Base-by-base conservation (phyloP, 2,329 filamentous ascomycete genomes). In the Balansia obtecta region DNA sequence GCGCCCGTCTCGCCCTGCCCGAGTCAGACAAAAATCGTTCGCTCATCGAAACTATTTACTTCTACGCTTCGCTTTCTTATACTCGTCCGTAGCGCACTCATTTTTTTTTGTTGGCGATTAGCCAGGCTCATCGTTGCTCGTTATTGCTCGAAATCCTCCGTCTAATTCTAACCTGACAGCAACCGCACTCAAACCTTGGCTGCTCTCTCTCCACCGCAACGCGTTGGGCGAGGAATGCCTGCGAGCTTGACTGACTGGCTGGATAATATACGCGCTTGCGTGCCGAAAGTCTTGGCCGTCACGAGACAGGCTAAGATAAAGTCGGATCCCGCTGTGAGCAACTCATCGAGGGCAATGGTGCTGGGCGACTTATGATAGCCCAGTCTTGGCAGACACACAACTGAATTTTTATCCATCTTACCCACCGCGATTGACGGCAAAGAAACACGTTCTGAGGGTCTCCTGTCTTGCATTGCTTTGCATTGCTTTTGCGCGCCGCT, bases 221-320 rank as follows among this genome's bases (percentile, higher is more conserved):
- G 49, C 22, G 10, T 10, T 32, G 33, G 41, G 18, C 40, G 37
- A 46, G 43, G 38, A 50, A 46, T 50, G 41, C 41, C 18, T 38
- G 43, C 20, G 33, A 39, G 15, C 48, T 10, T n/a, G 18, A 32
- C 27, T 27, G 27, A 10, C 32, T 39, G 41, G 45, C 48, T 48
- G 46, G 43, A 48, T 46, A 34, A 45, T 50, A 42, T 48, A 46
- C 46, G 47, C 38, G 49, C 49, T 42, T 48, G 53, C 45, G 42
- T 46, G 46, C 43, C 46, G 46, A 46, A 52, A 56, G 57, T 57
- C 56, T 54, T 54, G 52, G 53, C 47, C 46, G 43, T 52, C 22
- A 53, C 53, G 50, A 56, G 50, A 48, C 57, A 49, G 51, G 51
- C 53, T 52, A 53, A 55, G 53, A 52, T 48, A 50, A 43, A 30